Evolutionary conservation across 2,329 filamentous ascomycete genomes (phyloP), one percentile per base, ranked within the genome.

Genomic region (Cercospora nicotianae): DNA sequence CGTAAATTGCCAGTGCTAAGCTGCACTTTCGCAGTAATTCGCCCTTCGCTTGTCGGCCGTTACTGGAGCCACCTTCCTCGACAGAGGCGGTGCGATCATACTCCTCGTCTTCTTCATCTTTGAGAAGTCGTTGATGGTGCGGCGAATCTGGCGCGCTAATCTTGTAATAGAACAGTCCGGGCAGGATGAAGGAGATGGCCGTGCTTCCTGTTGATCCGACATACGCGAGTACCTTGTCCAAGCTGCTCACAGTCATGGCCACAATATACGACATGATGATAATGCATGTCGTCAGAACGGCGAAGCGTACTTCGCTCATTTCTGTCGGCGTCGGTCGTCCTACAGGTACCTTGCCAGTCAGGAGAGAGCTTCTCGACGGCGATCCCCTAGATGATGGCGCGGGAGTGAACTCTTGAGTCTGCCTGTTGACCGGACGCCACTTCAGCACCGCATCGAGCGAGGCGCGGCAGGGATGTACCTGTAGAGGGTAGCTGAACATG

Each of bases 121-220:
- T 98, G 70, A 93, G 83, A 9, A 98, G 83, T 13, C 91, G 88
- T 78, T 97, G 94, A 74, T 97, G 93, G 70, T 94, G 89, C 30
- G 90, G 86, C 55, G 92, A 94, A 65, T 97, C 91, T 0, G 95
- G 95, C 26, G 92, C 89, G 12, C 93, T 96, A 68, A 99, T 98
- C 81, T 98, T 98, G 82, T 98, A 99, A 80, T 98, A 99, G 80
- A 99, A 99, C 3, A 99, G 81, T 0, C 95, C 95, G 0, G 95
- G 95, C 0, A 99, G 85, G 72, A 99, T 98, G 78, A 99, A 99
- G 69, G 92, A 96, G 75, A 99, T 99, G 69, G 92, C 93, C 0
- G 95, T 99, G 62, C 91, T 94, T 63, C 95, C 95, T 0, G 95
- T 99, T 74, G 91, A 93, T 42, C 95, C 95, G 10, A 99, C 95